phyloP scores from a whole-genome alignment of 257 asterid genomes.

The Solanum boliviense region DNA sequence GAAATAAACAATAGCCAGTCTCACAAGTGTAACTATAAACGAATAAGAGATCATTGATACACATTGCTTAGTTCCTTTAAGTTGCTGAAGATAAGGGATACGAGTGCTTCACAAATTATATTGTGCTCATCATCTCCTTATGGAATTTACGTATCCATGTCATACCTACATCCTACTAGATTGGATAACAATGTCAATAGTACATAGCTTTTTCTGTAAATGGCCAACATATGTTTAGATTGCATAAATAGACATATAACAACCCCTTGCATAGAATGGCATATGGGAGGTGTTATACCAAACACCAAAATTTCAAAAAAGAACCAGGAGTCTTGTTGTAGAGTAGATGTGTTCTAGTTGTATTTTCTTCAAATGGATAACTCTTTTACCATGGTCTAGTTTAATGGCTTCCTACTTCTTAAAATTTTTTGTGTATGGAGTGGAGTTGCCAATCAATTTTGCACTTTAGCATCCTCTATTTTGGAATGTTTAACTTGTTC shows the following conservation, averaged over 20 bases:
- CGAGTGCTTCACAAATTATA: not conserved
- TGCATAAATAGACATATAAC: not conserved
- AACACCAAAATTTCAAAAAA: not conserved
- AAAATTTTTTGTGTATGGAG: not conserved
- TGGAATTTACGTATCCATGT: not conserved
- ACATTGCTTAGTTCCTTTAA: not conserved
- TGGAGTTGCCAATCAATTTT: not conserved
- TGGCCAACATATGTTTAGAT: not conserved
- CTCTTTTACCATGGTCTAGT: not conserved
- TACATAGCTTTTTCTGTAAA: not conserved
- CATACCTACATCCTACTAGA: not conserved
- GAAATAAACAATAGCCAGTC: not conserved
- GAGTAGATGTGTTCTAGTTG: not conserved
- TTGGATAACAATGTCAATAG: not conserved
- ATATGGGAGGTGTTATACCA: not conserved
- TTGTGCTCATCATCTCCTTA: not conserved
- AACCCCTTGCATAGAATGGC: not conserved
- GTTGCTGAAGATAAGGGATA: not conserved
- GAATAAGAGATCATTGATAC: not conserved
- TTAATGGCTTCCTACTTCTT: not conserved
- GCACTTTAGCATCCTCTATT: not conserved
- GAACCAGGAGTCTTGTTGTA: not conserved
- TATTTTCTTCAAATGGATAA: not conserved
- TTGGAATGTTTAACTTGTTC: not conserved
- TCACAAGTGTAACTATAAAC: not conserved